Percentiles rank a stretch among this genome's conserved stretches.
Evolutionary conservation across 2,329 filamentous ascomycete species (phyloP).

Genomic region (Pestalotiopsis sp.): DNA sequence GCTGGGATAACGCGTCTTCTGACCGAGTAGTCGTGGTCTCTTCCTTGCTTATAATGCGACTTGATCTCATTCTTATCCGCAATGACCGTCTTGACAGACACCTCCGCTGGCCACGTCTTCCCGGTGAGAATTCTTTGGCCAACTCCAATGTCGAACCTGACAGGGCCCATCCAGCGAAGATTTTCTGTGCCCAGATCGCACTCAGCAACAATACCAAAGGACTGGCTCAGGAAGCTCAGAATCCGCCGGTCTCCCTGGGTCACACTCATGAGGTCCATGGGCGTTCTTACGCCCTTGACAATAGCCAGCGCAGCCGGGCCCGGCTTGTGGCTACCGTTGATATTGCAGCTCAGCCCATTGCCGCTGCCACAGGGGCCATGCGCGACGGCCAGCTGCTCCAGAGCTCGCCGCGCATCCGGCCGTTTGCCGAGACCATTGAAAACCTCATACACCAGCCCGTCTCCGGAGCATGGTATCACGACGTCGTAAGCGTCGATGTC

Average conservation of each 20-base stretch:
- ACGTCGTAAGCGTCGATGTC: slow-evolving; percentile 84
- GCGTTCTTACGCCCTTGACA: slow-evolving; percentile 83
- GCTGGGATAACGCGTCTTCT: slow-evolving; percentile 28
- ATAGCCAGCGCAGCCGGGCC: slow-evolving; percentile 79
- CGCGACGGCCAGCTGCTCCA: slow-evolving; percentile 77
- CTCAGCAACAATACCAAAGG: slow-evolving; percentile 88
- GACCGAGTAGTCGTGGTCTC: slow-evolving; percentile 11
- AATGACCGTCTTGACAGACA: slow-evolving; percentile 82
- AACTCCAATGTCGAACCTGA: slow-evolving; percentile 84
- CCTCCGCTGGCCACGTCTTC: slow-evolving; percentile 83
- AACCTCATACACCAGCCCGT: slow-evolving; percentile 89
- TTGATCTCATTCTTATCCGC: slow-evolving; percentile 75
- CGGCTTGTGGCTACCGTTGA: slow-evolving; percentile 78
- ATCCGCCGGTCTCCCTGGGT: slow-evolving; percentile 77
- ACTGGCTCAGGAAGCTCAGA: slow-evolving; percentile 89
- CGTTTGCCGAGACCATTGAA: slow-evolving; percentile 89
- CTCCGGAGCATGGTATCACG: slow-evolving; percentile 86
- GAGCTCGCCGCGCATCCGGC: slow-evolving; percentile 71
- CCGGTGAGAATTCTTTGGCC: slow-evolving; percentile 75
- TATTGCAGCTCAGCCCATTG: slow-evolving; percentile 90
- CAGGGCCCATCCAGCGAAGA: slow-evolving; percentile 88
- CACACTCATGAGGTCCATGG: slow-evolving; percentile 83
- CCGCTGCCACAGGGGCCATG: slow-evolving; percentile 92
- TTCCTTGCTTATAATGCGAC: slow-evolving; percentile 65
- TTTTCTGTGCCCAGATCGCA: slow-evolving; percentile 88